Percentiles rank a stretch among this genome's conserved stretches.
phyloP scores from a whole-genome alignment of 345 rosid genomes.

The Aquilaria yunnanensis region DNA sequence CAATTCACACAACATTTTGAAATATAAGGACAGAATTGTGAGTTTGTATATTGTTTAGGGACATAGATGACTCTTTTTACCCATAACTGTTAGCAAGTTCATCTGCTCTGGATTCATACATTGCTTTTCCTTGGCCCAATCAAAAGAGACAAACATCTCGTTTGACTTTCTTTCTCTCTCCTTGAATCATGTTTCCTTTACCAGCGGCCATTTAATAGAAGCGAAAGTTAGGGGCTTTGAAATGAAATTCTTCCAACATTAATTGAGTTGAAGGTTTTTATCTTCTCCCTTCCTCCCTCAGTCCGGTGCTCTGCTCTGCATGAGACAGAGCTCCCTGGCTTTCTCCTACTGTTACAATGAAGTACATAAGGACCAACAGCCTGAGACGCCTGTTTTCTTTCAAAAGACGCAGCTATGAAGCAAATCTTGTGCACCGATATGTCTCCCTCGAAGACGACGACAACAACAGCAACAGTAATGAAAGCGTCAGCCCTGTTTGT shows the following conservation, averaged over 20 bases:
- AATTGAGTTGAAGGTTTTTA: not conserved
- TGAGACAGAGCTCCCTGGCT: constrained; percentile 22
- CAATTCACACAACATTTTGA: no score
- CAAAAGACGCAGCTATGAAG: constrained; percentile 55
- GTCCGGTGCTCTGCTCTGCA: constrained; percentile 5
- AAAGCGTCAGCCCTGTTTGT: constrained; percentile 21
- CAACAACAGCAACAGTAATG: constrained; percentile 9
- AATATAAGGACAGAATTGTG: no score
- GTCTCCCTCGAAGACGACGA: constrained; percentile 23
- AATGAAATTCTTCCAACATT: no score
- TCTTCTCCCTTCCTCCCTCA: not conserved
- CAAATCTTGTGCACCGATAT: constrained; percentile 21
- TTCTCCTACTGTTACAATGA: constrained; percentile 39
- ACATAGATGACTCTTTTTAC: no score
- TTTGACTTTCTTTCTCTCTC: constrained; percentile 3
- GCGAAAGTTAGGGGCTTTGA: no score
- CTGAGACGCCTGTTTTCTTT: constrained; percentile 77
- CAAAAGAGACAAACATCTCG: constrained; percentile 1
- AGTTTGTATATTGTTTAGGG: no score
- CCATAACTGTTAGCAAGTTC: no score
- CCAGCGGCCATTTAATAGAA: no score
- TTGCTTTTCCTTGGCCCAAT: not conserved
- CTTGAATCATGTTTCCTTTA: not conserved
- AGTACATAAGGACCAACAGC: constrained; percentile 73
- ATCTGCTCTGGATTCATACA: no score